Base-by-base conservation (phyloP, 345 rosid genomes). In the Sonneratia alba region DNA sequence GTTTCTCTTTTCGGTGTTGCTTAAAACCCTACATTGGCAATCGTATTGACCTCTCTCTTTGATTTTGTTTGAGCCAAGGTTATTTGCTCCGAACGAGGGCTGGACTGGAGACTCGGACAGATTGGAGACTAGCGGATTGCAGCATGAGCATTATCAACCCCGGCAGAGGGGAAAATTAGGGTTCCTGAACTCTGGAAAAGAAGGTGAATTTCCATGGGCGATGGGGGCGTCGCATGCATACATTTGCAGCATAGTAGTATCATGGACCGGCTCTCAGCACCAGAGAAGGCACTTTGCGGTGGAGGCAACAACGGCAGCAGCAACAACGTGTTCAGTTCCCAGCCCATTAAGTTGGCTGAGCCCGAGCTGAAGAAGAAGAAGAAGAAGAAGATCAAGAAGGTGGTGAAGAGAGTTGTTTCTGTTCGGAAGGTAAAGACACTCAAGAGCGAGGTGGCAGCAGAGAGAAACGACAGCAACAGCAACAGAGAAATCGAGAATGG, bases 211-310 rank as follows among this genome's bases (percentile, higher is more conserved):
- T 90, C 97, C 96, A 92, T 95, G 99, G 97, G 96, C 83, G 94
- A 90, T 89, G 98, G 98, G 78, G 96, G 98, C 79, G 98, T 95
- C 79, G 99, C 98, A 78, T 95, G 99, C 92, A 89, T 92, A 93
- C 89, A 97, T 86, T 84, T 86, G 81, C 88, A 92, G 88, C 93
- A 84, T 73, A 84, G 69, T 45, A 80, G 73, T 77, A 89, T 91
- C 84, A 90, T 94, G 98, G 98, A 95, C 76, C 87, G 91, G 80
- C 90, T 87, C 78, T 88, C 98, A 67, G 81, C 80, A 77, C 85
- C 84, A 71, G 97, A 91, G 75, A 85, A 83, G 65, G 76, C 88
- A 64, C 75, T 77, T 74, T 86, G 88, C 71, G 80, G 83, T 65
- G 86, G 85, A 76, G 72, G 72, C 75, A 79, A 32, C 63, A 72